Evolutionary conservation across 2,329 filamentous ascomycete genomes (phyloP), one percentile per base, ranked within the genome.

Genomic region (Geosmithia flava): DNA sequence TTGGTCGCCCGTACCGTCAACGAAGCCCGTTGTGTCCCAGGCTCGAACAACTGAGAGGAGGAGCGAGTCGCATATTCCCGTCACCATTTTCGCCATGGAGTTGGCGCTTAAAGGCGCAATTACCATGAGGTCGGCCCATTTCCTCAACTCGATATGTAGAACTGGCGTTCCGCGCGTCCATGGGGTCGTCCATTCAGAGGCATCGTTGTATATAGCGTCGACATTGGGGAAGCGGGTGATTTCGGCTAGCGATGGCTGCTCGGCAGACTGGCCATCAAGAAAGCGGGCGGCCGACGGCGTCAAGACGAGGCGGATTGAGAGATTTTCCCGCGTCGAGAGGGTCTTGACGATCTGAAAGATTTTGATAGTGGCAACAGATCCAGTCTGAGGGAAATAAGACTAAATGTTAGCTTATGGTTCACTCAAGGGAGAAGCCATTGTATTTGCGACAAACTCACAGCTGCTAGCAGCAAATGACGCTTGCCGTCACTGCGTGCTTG

Each of bases 291-390:
- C 86, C 1, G 83, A 80, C 30, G 76, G 65, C 3, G 89, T 95
- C 51, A 97, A 74, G 50, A 97, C 69, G 47, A 97, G 68, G n/a
- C 89, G 85, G 62, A 97, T 88, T 10, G 87, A 88, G 49, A 96
- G 70, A 45, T 67, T 74, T 59, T 53, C 61, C 57, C 55, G 72
- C 43, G 60, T 55, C 16, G 66, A 71, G 3, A 90, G 74, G 2
- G 80, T 72, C 17, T 66, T 58, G 50, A 84, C 70, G 54, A 90
- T 87, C 40, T 76, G 69, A 2, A 80, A 80, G 2, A 88, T 68
- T 61, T 96, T 96, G 59, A 95, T 95, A 7, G 86, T 88, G 15
- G 90, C 90, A n/a, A 95, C 87, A 1, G 85, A 72, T 27, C 70
- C 68, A 7, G 53, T 53, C 5, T 37, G 15, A 13, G 33, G 11